Percentiles rank a stretch among this genome's conserved stretches.
Conservation (phyloP, 1,284 basidiomycete species). For the Microbotryum scabiosae region DNA sequence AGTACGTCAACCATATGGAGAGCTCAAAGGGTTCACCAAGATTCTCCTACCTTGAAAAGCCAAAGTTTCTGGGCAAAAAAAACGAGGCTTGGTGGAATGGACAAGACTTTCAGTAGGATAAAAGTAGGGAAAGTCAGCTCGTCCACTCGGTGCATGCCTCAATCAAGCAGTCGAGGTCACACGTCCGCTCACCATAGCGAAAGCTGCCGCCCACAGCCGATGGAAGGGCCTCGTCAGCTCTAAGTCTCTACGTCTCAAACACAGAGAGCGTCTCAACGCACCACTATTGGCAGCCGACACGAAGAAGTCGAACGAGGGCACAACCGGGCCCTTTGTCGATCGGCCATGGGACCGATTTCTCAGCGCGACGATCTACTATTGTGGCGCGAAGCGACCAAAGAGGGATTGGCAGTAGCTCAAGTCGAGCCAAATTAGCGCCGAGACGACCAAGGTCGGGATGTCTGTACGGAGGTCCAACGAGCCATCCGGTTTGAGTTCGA, state of each 20-base stretch:
- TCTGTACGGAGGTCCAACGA: background rate
- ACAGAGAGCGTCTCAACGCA: background rate
- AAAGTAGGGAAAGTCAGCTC: background rate
- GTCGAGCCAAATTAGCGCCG: conserved; percentile 16
- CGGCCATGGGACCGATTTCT: conserved; percentile 14
- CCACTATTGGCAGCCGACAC: conserved; percentile 4
- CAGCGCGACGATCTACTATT: conserved; percentile 4
- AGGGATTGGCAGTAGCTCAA: conserved; percentile 2
- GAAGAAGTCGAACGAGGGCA: conserved; percentile 5
- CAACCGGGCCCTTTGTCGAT: background rate
- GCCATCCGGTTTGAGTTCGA: background rate
- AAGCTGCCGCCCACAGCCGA: background rate
- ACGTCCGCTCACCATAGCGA: conserved; percentile 5
- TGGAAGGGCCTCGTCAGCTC: background rate
- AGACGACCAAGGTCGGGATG: conserved; percentile 14
- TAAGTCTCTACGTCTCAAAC: background rate
- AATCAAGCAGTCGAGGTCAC: too few species aligned
- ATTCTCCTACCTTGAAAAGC: conserved; percentile 6
- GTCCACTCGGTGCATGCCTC: background rate
- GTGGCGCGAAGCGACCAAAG: conserved; percentile 4
- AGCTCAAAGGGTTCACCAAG: too few species aligned
- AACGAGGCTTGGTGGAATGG: conserved; percentile 15
- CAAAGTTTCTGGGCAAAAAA: conserved; percentile 8
- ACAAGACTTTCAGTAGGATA: conserved; percentile 5
- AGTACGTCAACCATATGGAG: background rate